Base-by-base conservation (phyloP, 1,139 yeast species). In the Taphrina deformans region DNA sequence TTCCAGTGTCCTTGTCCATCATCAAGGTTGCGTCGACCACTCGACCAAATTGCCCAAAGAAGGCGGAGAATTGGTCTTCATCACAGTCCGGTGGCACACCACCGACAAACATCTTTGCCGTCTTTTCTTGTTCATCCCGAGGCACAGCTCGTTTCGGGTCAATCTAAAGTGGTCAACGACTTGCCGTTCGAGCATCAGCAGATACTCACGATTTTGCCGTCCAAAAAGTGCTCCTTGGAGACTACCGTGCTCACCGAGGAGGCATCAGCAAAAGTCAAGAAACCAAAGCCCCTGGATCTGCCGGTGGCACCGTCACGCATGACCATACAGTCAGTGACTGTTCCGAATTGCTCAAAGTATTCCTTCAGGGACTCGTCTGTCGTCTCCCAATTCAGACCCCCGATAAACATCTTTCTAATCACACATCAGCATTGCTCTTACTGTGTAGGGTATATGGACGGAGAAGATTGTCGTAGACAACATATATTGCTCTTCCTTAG, bases 61-160 rank as follows among this genome's bases (percentile, higher is more conserved):
- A 92, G 58, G 84, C 86, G 75, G 88, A 88, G 76, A 93, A 95
- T 71, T 93, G 98, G 70, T 84, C 84, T 73, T 96, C 98, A 70
- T 92, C 91, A 50, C 92, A 97, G 76, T 91, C 95, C 41, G 96
- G 91, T 67, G 96, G 96, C 70, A 93, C 90, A 70, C 99, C 99
- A 70, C 99, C 99, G 56, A 93, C 98, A 75, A 93, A 93, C 71
- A 93, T 93, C 79, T 93, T 93, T 72, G 98, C 97, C 12, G 97
- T 92, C 75, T 89, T 89, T 75, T 92, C 98, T 77, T 93, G 99
- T 75, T 93, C 99, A 75, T 93, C 99, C 76, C 93, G 88, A 50
- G 99, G 98, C 73, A 93, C 93, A 24, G 99, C 98, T 73, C 99
- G 84, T 76, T 93, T 93, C 50, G 99, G 99, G 74, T 93, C 99